Evolutionary conservation across 257 asterid genomes (phyloP).

Genomic region (Solanum etuberosum): DNA sequence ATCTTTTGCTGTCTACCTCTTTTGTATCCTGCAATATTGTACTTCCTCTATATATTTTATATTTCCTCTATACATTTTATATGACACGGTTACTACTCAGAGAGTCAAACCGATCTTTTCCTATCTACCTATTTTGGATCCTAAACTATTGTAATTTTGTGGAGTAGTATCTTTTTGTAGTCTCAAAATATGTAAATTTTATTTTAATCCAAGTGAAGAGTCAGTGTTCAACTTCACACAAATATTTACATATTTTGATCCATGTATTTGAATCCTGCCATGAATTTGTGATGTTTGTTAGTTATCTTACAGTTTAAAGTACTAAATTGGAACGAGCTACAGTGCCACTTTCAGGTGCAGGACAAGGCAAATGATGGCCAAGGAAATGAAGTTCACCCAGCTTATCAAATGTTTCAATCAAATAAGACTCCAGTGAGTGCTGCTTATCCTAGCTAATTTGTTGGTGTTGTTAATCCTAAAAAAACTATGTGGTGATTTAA

Average conservation of each 20-base stretch:
- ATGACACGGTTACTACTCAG: not conserved
- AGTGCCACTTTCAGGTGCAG: not conserved
- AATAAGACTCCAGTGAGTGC: constrained; percentile 6
- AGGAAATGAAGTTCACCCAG: not conserved
- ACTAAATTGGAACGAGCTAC: not conserved
- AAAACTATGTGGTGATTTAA: not conserved
- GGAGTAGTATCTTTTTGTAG: not conserved
- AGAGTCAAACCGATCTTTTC: not conserved
- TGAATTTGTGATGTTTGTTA: not conserved
- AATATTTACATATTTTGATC: not conserved
- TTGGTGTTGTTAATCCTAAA: not conserved
- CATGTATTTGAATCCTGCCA: not conserved
- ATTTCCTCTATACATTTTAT: not conserved
- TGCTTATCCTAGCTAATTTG: not conserved
- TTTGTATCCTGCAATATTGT: not conserved
- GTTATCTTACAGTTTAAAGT: not conserved
- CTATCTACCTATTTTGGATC: not conserved
- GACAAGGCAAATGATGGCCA: not conserved
- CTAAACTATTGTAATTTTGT: not conserved
- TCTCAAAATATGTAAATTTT: not conserved
- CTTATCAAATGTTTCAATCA: not conserved
- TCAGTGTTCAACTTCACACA: not conserved
- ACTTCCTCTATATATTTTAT: not conserved
- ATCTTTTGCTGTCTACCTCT: not conserved
- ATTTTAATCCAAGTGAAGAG: not conserved